These are phyloP conservation scores for Bruguiera gymnorhiza DNA, from an alignment of 345 rosid genomes.

Conservation along the genomic window DNA sequence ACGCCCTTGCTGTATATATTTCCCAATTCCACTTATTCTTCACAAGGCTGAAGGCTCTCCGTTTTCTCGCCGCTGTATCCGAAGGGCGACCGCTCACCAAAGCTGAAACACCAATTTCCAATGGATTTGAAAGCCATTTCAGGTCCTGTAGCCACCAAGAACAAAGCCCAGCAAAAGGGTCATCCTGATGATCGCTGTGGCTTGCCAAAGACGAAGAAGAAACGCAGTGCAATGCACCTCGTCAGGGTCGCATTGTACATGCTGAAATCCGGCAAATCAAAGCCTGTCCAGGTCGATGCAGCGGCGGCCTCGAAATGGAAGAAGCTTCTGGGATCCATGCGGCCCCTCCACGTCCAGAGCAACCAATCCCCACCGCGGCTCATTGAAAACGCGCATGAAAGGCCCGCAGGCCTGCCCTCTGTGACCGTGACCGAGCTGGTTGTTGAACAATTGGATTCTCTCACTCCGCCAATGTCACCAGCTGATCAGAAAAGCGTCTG, in stretches of 20 bases:
- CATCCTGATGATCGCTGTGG: not conserved
- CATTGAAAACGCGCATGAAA: not conserved
- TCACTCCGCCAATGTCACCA: constrained; percentile 21
- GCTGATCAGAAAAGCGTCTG: not conserved
- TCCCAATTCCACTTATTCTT: not conserved
- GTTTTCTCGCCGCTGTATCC: constrained; percentile 9
- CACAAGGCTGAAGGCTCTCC: not conserved
- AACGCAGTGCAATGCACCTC: constrained; percentile 38
- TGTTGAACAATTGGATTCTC: constrained; percentile 24
- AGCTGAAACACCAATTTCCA: too few relatives aligned
- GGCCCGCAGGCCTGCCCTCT: not conserved
- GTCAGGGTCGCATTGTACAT: constrained; percentile 45
- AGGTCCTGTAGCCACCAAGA: not conserved
- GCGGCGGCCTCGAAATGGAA: constrained; percentile 20
- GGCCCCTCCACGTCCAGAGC: constrained; percentile 19
- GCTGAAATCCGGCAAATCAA: constrained; percentile 33
- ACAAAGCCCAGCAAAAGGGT: constrained; percentile 2
- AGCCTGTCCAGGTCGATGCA: constrained; percentile 21
- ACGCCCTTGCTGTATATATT: not conserved
- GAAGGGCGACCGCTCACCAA: constrained; percentile 12
- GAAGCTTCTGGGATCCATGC: constrained; percentile 19
- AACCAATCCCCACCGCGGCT: not conserved
- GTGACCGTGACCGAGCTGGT: not conserved
- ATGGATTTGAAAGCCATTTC: too few relatives aligned
- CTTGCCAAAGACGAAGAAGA: constrained; percentile 28